These are phyloP conservation scores for Schwanniomyces pseudopolymorphus DNA, from an alignment of 805 yeast genomes.

Conservation along the genomic window DNA sequence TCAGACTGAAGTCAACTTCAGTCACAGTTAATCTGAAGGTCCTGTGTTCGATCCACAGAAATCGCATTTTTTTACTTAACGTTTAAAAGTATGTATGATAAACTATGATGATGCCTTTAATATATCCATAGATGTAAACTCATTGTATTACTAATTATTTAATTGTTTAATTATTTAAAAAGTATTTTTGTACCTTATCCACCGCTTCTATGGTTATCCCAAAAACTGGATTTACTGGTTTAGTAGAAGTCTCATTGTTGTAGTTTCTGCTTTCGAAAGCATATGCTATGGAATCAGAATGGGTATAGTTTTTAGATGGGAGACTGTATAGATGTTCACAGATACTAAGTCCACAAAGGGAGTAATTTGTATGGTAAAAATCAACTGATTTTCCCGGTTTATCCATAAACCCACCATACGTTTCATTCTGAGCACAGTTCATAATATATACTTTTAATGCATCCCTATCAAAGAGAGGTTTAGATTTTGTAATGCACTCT, in stretches of 20 bases:
- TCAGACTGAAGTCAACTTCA: slow-evolving; percentile 35
- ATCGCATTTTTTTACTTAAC: slow-evolving; percentile 42
- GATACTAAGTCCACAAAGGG: slow-evolving; percentile 69
- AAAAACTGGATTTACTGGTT: slow-evolving; percentile 26
- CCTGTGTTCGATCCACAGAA: slow-evolving; percentile 87
- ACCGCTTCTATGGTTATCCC: slow-evolving; percentile 34
- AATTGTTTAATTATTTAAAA: slow-evolving; percentile 1
- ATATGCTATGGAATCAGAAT: slow-evolving; percentile 16
- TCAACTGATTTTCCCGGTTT: slow-evolving; percentile 84
- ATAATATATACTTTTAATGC: slow-evolving; percentile 66
- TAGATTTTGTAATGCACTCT: slow-evolving; percentile 39
- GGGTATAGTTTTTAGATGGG: background rate
- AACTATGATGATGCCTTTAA: background rate
- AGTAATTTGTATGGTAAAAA: slow-evolving; percentile 88
- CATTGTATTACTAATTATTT: too few species aligned
- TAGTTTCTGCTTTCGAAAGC: slow-evolving; percentile 10
- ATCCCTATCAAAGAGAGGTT: slow-evolving; percentile 45
- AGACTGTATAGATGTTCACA: slow-evolving; percentile 45
- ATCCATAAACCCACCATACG: slow-evolving; percentile 75
- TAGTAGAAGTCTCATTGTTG: slow-evolving; percentile 8
- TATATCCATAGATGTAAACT: too few species aligned
- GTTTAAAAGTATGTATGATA: too few species aligned
- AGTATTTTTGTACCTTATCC: slow-evolving; percentile 19
- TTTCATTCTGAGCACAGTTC: slow-evolving; percentile 67
- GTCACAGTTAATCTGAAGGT: slow-evolving; percentile 67